Evolutionary conservation across 768 basidiomycete genomes (phyloP).

Genomic region (Pulveroboletus sp.): DNA sequence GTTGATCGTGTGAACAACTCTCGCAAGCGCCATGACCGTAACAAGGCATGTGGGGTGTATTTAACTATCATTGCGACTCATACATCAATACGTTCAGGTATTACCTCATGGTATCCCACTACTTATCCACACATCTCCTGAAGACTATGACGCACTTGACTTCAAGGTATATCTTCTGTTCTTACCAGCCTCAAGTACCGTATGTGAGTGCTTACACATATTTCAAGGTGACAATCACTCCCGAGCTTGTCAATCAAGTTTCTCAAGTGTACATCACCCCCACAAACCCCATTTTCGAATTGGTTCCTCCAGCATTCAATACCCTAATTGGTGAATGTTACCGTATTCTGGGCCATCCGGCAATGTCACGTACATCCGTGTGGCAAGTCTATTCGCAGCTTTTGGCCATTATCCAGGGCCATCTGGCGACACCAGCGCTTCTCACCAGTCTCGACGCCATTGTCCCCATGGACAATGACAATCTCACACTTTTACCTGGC

Average conservation of each 20-base stretch:
- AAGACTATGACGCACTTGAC: constrained; percentile 27
- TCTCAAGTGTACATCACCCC: constrained; percentile 28
- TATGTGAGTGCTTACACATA: background rate
- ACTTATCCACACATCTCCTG: constrained; percentile 30
- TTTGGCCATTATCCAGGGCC: background rate
- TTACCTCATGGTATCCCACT: constrained; percentile 40
- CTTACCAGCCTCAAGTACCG: too few species aligned
- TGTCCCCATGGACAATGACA: background rate
- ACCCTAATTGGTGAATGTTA: constrained; percentile 22
- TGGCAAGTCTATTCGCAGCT: background rate
- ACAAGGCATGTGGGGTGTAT: constrained; percentile 1
- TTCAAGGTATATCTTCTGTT: constrained; percentile 30
- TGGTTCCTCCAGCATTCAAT: constrained; percentile 32
- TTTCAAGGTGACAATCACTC: background rate
- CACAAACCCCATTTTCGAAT: constrained; percentile 33
- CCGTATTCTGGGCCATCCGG: background rate
- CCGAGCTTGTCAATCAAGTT: background rate
- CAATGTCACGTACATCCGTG: background rate
- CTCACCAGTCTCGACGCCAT: too few species aligned
- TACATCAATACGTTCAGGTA: constrained; percentile 19
- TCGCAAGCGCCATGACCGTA: constrained; percentile 2
- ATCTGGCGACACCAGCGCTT: too few species aligned
- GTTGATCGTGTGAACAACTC: constrained; percentile 1
- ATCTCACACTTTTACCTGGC: background rate
- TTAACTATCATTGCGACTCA: background rate